phyloP scores from a whole-genome alignment of 2,329 filamentous ascomycete genomes.

The Colletotrichum lindemuthianum region DNA sequence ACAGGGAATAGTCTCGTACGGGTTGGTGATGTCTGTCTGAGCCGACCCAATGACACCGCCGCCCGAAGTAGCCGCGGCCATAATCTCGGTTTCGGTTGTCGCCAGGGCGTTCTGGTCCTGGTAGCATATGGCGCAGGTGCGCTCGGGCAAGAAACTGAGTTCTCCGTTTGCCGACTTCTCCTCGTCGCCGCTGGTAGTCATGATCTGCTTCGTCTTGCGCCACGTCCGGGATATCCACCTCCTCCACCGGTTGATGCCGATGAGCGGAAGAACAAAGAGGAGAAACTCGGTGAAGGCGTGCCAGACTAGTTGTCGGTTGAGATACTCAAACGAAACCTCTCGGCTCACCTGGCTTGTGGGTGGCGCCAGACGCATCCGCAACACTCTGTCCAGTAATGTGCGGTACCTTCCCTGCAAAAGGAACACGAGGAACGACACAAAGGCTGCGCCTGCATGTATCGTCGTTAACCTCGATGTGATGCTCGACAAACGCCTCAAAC shows the following conservation, averaged over 20 bases:
- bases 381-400: constrained; percentile 85
- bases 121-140: constrained; percentile 97
- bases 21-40: constrained; percentile 94
- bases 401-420: constrained; percentile 90
- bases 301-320: constrained; percentile 98
- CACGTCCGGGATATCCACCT: constrained; percentile 89
- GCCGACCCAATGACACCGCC: constrained; percentile 87
- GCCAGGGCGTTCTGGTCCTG: constrained; percentile 84
- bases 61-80: constrained; percentile 75
- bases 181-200: constrained; percentile 58
- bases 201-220: constrained; percentile 78
- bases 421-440: constrained; percentile 89
- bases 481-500: constrained; percentile 68
- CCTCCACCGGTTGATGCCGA: constrained; percentile 93
- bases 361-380: constrained; percentile 86
- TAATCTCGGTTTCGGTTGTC: constrained; percentile 77
- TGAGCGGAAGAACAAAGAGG: constrained; percentile 95
- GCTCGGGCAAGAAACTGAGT: constrained; percentile 85
- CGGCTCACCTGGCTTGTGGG: constrained; percentile 86
- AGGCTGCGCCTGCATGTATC: constrained; percentile 82
- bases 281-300: constrained; percentile 99
- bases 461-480: constrained; percentile 77
- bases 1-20: constrained; percentile 90
- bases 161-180: constrained; percentile 73
- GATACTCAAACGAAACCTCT: constrained; percentile 96